A percentile compares a stretch with the other conserved stretches of the same genome.
Evolutionary conservation across 2,329 filamentous ascomycete species (phyloP).

Genomic region (Pestalotiopsis sp.): DNA sequence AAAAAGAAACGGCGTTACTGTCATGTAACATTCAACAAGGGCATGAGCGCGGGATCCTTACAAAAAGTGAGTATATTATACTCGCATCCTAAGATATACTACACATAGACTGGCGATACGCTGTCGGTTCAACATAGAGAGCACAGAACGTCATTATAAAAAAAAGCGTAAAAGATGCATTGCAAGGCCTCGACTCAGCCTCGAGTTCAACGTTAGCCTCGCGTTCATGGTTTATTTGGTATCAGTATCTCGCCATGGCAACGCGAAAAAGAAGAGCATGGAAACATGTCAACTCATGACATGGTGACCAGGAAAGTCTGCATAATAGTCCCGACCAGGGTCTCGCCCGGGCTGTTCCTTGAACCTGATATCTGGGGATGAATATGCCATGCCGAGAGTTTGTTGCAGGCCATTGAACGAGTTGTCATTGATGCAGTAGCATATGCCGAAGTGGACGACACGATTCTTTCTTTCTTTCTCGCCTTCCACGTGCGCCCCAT

Average conservation of each 20-base stretch:
- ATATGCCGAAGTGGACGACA: too few species aligned
- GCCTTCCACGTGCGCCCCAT: neutral
- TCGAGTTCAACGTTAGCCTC: neutral
- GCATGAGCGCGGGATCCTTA: neutral
- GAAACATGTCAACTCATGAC: neutral
- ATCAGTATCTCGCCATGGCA: neutral
- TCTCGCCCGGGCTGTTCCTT: neutral
- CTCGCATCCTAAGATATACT: neutral
- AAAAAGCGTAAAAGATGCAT: neutral
- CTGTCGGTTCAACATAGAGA: slow-evolving; percentile 7
- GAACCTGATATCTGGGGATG: neutral
- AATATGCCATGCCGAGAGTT: neutral
- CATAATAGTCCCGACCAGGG: neutral
- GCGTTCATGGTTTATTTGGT: neutral
- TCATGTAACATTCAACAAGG: slow-evolving; percentile 12
- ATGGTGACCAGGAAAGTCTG: neutral
- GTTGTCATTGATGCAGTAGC: too few species aligned
- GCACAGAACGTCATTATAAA: neutral
- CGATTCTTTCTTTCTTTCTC: too few species aligned
- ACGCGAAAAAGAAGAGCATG: neutral
- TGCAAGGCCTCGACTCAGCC: neutral
- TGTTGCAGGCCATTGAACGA: neutral
- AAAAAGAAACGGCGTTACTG: neutral
- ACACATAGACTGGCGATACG: neutral
- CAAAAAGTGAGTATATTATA: neutral